Evolutionary conservation across 495 filamentous ascomycete genomes (phyloP).

Genomic region (Umbilicaria muhlenbergii): DNA sequence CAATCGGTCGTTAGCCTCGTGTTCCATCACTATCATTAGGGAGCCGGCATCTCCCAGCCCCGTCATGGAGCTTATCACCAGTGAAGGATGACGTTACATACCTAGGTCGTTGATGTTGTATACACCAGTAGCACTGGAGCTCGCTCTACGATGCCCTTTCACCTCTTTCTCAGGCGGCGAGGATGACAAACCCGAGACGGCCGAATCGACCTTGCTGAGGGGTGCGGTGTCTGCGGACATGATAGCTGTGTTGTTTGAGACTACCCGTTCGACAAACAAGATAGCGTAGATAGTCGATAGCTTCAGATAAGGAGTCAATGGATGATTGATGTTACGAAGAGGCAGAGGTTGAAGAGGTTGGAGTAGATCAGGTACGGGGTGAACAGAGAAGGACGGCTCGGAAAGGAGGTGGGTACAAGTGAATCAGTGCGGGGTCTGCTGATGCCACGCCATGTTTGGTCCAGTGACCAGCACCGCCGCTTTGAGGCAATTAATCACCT

Average conservation of each 20-base stretch:
- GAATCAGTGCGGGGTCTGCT: too few relatives aligned
- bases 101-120: conserved; percentile 77
- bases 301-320: neutral
- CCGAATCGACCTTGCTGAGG: conserved; percentile 75
- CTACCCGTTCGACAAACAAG: conserved; percentile 1
- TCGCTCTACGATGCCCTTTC: conserved; percentile 44
- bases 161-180: conserved; percentile 47
- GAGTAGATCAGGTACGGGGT: conserved; percentile 11
- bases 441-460: too few relatives aligned
- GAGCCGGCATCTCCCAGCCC: neutral
- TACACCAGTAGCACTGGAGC: conserved; percentile 51
- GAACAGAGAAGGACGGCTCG: neutral
- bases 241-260: conserved; percentile 15
- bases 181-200: conserved; percentile 60
- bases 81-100: conserved; percentile 25
- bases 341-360: neutral
- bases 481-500: too few relatives aligned
- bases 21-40: conserved; percentile 1
- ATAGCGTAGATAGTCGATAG: conserved; percentile 2
- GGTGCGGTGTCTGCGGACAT: conserved; percentile 42
- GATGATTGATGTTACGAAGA: conserved; percentile 3
- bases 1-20: conserved; percentile 9
- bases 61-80: neutral
- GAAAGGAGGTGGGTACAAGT: too few relatives aligned
- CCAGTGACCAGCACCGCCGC: too few relatives aligned